Base-by-base conservation (phyloP, 1,284 basidiomycete genomes). In the Coniferiporia weirii region DNA sequence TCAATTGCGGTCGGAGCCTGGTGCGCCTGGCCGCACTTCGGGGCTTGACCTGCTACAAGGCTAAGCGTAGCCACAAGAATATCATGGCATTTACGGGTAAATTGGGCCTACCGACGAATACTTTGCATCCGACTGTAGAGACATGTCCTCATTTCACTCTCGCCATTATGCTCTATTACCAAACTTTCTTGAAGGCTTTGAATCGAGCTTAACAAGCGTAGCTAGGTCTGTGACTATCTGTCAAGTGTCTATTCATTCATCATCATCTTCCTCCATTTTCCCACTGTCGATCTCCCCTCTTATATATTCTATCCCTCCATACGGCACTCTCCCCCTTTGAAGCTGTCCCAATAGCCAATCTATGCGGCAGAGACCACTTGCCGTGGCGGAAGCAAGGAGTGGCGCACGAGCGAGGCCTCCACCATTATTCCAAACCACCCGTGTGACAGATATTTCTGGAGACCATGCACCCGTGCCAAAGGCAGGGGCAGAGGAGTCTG, bases 361-460 rank as follows among this genome's bases (percentile, higher is more conserved):
- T 4, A 98, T 78, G 50, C 95, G 76, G 66, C 90, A 93, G 15
- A 97, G 71, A 0, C 95, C 94, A n/a, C 84, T 84, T 1, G 83
- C 91, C 3, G 87, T 91, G 0, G 84, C 88, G 20, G 85, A 87
- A 3, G 90, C 93, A 20, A 95, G 72, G 65, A 93, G 68, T 0
- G 82, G 80, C 1, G 87, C 84, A 0, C 79, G 75, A 1, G 72
- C 81, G 0, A 95, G 73, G 0, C 91, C 91, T 49, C 83, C 83
- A 1, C 79, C 83, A 43, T 76, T 80, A 67, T 95, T 89, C 95
- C 95, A 98, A 1, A 73, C 76, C 0, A 89, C 86, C 1, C 86
- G 80, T 54, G 91, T 85, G 1, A 96, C 78, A 5, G 83, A 85
- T 0, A 93, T 82, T 64, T 91, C 79, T 1, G 80, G 76, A 0